These are phyloP conservation scores for Penicillium crystallinum DNA, from an alignment of 495 filamentous ascomycete genomes.

Conservation along the genomic window DNA sequence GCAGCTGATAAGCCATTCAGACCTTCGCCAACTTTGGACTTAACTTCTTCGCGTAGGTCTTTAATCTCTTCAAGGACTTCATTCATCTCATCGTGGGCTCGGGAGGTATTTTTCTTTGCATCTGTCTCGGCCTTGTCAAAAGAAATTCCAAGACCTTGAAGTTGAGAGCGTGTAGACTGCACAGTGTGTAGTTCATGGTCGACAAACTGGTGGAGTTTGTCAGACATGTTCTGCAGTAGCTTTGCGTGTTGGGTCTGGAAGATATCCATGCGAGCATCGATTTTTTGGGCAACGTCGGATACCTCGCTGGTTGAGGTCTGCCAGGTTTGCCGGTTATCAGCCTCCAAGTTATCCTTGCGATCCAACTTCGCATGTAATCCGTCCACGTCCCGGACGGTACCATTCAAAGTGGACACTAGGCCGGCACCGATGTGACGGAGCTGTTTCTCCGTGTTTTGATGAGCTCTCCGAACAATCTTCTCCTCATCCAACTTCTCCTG, in stretches of 20 bases:
- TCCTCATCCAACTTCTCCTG: slow-evolving; percentile 75
- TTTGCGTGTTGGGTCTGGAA: slow-evolving; percentile 66
- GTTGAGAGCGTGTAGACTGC: slow-evolving; percentile 57
- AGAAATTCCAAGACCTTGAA: slow-evolving; percentile 58
- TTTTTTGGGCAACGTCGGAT: slow-evolving; percentile 61
- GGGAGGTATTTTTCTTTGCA: slow-evolving; percentile 60
- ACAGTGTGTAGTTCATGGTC: slow-evolving; percentile 64
- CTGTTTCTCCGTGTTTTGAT: slow-evolving; percentile 76
- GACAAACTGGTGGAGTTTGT: slow-evolving; percentile 68
- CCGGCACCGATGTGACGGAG: slow-evolving; percentile 65
- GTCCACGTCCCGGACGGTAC: slow-evolving; percentile 72
- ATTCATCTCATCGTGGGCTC: slow-evolving; percentile 84
- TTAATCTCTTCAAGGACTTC: slow-evolving; percentile 88
- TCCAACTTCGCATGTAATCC: slow-evolving; percentile 77
- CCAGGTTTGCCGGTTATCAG: slow-evolving; percentile 73
- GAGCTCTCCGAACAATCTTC: slow-evolving; percentile 70
- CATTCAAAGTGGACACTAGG: slow-evolving; percentile 67
- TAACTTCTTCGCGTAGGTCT: slow-evolving; percentile 77
- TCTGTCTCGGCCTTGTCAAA: slow-evolving; percentile 63
- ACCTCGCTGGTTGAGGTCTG: slow-evolving; percentile 68
- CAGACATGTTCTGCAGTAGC: slow-evolving; percentile 60
- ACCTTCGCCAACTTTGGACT: slow-evolving; percentile 76
- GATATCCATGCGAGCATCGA: slow-evolving; percentile 65
- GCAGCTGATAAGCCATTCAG: slow-evolving; percentile 78
- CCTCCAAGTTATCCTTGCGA: slow-evolving; percentile 77